Evolutionary conservation across 2,329 filamentous ascomycete species (phyloP).

Genomic region (Trichophyton schoenleinii): DNA sequence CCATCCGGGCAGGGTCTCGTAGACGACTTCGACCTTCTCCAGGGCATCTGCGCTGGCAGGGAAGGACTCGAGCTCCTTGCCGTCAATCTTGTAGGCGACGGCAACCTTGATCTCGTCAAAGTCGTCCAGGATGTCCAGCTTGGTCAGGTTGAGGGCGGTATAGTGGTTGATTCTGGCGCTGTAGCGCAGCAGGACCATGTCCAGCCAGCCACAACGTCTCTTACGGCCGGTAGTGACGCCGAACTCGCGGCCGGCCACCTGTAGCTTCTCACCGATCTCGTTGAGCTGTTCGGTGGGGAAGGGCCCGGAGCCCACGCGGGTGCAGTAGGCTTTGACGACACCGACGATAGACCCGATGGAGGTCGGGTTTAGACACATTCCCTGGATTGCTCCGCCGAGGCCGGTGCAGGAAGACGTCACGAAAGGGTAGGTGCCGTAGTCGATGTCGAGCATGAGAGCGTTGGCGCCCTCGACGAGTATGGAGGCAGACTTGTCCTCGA

Average conservation of each 20-base stretch:
- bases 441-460: constrained; percentile 49
- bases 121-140: constrained; percentile 52
- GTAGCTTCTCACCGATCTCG: constrained; percentile 44
- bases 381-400: constrained; percentile 42
- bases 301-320: constrained; percentile 46
- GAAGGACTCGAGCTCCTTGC: constrained; percentile 41
- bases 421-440: constrained; percentile 42
- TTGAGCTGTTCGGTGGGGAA: constrained; percentile 53
- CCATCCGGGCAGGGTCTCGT: constrained; percentile 50
- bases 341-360: constrained; percentile 48
- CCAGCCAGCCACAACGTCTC: constrained; percentile 53
- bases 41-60: constrained; percentile 44
- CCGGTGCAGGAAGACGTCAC: constrained; percentile 38
- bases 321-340: constrained; percentile 55
- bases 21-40: constrained; percentile 43
- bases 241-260: constrained; percentile 43
- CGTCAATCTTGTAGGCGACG: constrained; percentile 43
- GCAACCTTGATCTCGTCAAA: constrained; percentile 53
- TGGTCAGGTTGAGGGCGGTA: constrained; percentile 49
- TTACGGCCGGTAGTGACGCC: constrained; percentile 49
- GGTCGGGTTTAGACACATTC: constrained; percentile 45
- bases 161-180: constrained; percentile 44
- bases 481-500: constrained; percentile 39
- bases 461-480: constrained; percentile 53
- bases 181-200: constrained; percentile 52